Evolutionary conservation across 1,284 basidiomycete genomes (phyloP), one percentile per base, ranked within the genome.

Genomic region (Athelia sp.): DNA sequence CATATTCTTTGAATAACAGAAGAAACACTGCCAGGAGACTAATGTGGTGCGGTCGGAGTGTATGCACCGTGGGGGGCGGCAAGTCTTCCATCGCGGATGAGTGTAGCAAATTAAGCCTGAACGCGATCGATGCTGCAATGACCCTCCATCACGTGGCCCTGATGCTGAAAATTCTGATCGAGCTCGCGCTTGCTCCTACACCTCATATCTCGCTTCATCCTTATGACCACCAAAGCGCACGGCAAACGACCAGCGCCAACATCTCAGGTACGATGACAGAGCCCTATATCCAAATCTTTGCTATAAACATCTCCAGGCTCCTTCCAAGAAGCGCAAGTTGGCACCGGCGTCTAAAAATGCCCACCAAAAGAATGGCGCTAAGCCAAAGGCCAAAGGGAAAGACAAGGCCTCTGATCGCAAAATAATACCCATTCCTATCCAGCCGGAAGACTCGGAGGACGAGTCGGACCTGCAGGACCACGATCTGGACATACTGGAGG

Each of bases 11-110:
- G 62, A 82, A 85, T 1, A 76, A 66, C 11, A 83, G 67, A 51
- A 79, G 67, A 34, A 89, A 69, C 32, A 89, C 68, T 35, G 76
- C 75, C 24, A 90, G 67, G 14, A 90, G 66, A 45, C 75, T 75
- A 42, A 91, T 68, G 61, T 91, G 88, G 58, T 91, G 88, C 2
- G 88, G 86, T 50, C 80, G 74, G 26, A 87, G 71, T 47, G 78
- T 70, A 63, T 86, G 81, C 48, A 79, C 75, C 4, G 76, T 75
- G 1, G 82, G 79, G 2, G 81, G 81, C 48, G 76, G 76, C 17
- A 66, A 63, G 24, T 69, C 66, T 42, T 70, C 68, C 68, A 69
- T 71, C 48, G 42, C 43, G 23, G 26, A 13, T 29, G 26, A 13
- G n/a, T n/a, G n/a, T n/a, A n/a, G n/a, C n/a, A n/a, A 29, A 29